These are phyloP conservation scores for Raffaelea albimanens DNA, from an alignment of 2,329 filamentous ascomycete genomes.

Conservation along the genomic window DNA sequence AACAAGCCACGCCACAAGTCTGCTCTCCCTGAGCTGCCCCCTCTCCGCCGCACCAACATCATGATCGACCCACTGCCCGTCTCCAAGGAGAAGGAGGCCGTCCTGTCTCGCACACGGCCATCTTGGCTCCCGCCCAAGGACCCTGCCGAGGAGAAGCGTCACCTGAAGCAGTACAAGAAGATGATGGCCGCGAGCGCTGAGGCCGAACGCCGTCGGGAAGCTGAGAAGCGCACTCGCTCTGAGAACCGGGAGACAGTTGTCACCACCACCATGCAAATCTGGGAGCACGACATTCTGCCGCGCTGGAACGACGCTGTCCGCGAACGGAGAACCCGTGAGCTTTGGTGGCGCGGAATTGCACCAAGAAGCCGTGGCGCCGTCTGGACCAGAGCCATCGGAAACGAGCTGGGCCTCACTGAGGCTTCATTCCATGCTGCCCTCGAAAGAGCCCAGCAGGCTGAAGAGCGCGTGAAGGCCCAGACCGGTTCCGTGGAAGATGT, in stretches of 20 bases:
- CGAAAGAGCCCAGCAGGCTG: constrained; percentile 53
- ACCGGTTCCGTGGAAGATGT: constrained; percentile 44
- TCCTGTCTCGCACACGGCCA: constrained; percentile 68
- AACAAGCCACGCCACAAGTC: constrained; percentile 51
- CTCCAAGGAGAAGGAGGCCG: constrained; percentile 79
- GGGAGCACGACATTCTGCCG: constrained; percentile 68
- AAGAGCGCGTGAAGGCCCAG: constrained; percentile 43
- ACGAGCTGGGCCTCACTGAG: constrained; percentile 58
- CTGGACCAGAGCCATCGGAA: constrained; percentile 64
- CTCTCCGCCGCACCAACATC: constrained; percentile 62
- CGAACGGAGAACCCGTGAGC: constrained; percentile 59
- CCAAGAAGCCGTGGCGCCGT: constrained; percentile 59
- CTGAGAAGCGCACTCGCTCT: constrained; percentile 38
- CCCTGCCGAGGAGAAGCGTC: constrained; percentile 80
- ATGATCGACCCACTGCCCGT: constrained; percentile 79
- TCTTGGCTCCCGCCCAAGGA: constrained; percentile 83
- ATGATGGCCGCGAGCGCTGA: constrained; percentile 63
- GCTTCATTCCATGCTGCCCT: constrained; percentile 64
- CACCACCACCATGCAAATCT: constrained; percentile 49
- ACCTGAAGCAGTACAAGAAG: constrained; percentile 75
- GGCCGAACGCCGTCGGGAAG: constrained; percentile 50
- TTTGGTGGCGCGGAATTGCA: constrained; percentile 76
- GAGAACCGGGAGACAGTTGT: constrained; percentile 45
- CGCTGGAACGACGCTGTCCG: constrained; percentile 65
- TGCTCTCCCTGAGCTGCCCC: constrained; percentile 60